These are phyloP conservation scores for Cercophora scortea DNA, from an alignment of 495 filamentous ascomycete species.

Conservation along the genomic window DNA sequence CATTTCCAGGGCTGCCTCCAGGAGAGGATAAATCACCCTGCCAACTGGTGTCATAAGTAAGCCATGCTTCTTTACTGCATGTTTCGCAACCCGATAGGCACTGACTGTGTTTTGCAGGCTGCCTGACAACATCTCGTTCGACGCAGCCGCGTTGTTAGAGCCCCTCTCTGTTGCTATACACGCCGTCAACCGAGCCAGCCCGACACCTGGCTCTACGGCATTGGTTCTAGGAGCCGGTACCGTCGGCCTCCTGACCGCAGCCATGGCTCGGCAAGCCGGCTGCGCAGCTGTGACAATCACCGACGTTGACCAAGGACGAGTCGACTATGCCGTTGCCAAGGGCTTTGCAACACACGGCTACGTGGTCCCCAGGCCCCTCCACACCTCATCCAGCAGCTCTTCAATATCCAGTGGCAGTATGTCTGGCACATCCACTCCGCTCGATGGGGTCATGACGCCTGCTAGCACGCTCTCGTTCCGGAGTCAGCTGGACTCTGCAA, in stretches of 20 bases:
- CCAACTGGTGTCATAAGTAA: conserved; percentile 65
- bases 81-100: background rate
- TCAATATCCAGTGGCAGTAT: conserved; percentile 31
- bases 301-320: conserved; percentile 72
- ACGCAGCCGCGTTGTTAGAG: conserved; percentile 74
- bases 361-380: conserved; percentile 45
- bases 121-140: conserved; percentile 62
- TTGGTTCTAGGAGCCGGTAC: conserved; percentile 83
- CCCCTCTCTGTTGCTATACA: conserved; percentile 83
- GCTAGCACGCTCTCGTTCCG: conserved; percentile 26
- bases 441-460: conserved; percentile 38
- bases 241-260: conserved; percentile 72
- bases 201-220: conserved; percentile 48
- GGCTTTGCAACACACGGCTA: conserved; percentile 64
- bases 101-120: conserved; percentile 39
- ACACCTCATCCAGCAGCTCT: conserved; percentile 28
- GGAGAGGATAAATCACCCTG: conserved; percentile 81
- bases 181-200: conserved; percentile 56
- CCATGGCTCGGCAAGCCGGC: conserved; percentile 59
- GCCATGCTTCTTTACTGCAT: conserved; percentile 15
- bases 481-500: conserved; percentile 50
- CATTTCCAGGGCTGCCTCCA: conserved; percentile 90
- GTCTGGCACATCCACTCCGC: conserved; percentile 33
- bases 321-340: conserved; percentile 65
- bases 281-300: conserved; percentile 64